These are phyloP conservation scores for Biscogniauxia sp. DNA, from an alignment of 2,329 filamentous ascomycete species.

Conservation along the genomic window DNA sequence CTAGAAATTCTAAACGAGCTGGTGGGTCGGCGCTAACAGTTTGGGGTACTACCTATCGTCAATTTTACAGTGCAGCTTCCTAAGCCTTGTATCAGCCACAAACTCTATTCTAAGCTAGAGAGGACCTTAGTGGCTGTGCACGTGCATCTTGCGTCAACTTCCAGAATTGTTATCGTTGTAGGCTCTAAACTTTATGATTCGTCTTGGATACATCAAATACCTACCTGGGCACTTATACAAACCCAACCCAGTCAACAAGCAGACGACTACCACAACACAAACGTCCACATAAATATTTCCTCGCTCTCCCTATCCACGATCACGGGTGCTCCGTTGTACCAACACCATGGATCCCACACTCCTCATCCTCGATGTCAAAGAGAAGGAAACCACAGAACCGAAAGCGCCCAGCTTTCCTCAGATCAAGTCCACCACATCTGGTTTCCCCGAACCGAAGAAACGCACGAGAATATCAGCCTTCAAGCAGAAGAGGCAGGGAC, in stretches of 20 bases:
- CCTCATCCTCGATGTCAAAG: conserved; percentile 73
- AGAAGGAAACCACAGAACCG: conserved; percentile 61
- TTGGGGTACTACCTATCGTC: neutral
- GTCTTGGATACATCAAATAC: neutral
- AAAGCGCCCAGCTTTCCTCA: conserved; percentile 64
- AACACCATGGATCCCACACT: conserved; percentile 15
- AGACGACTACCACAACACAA: too few relatives aligned
- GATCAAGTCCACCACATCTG: conserved; percentile 56
- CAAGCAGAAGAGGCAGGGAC: conserved; percentile 61
- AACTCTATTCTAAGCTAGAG: conserved; percentile 7
- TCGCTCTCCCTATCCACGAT: too few relatives aligned
- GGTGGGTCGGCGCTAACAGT: conserved; percentile 18
- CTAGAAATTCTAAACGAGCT: conserved; percentile 12
- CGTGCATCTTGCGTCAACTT: conserved; percentile 15
- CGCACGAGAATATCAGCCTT: conserved; percentile 72
- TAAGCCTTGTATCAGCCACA: conserved; percentile 14
- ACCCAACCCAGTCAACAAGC: too few relatives aligned
- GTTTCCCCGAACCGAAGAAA: conserved; percentile 88
- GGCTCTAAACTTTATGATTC: neutral
- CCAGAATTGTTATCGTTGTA: conserved; percentile 4
- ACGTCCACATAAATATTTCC: too few relatives aligned
- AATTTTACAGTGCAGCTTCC: neutral
- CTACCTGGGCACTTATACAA: neutral
- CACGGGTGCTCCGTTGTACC: too few relatives aligned
- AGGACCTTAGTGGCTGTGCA: conserved; percentile 9